Conservation (phyloP, 2,329 filamentous ascomycete genomes). For the Trematosphaeria pertusa region DNA sequence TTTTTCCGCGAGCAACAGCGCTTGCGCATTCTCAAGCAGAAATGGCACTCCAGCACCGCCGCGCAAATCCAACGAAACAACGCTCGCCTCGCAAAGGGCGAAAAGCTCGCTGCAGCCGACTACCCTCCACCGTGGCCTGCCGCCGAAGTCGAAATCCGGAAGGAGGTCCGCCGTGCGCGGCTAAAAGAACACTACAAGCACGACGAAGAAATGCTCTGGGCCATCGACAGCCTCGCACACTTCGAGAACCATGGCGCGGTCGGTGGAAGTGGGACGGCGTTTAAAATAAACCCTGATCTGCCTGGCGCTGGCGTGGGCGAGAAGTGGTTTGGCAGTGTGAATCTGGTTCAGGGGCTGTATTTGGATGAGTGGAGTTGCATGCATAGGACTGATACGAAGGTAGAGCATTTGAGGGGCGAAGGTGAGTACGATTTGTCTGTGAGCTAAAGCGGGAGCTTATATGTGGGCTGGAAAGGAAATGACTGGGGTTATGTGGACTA, state of each 20-base stretch:
- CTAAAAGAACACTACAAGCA: constrained; percentile 29
- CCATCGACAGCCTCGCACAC: constrained; percentile 31
- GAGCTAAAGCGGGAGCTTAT: too few relatives aligned
- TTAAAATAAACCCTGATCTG: constrained; percentile 29
- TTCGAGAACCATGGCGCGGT: constrained; percentile 28
- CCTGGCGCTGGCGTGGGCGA: constrained; percentile 40
- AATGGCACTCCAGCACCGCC: constrained; percentile 15
- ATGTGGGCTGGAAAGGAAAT: too few relatives aligned
- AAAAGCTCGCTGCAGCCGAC: constrained; percentile 18
- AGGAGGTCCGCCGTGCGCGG: constrained; percentile 30
- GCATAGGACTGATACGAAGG: constrained; percentile 38
- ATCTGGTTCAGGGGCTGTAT: constrained; percentile 38
- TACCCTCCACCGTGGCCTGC: constrained; percentile 20
- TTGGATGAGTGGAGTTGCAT: constrained; percentile 44
- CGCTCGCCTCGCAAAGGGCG: constrained; percentile 17
- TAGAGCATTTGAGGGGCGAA: constrained; percentile 22
- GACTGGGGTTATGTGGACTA: too few relatives aligned
- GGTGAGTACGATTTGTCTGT: too few relatives aligned
- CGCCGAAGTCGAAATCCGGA: constrained; percentile 26
- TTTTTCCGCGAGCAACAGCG: constrained; percentile 42
- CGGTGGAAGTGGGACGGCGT: constrained; percentile 13
- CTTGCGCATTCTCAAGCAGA: constrained; percentile 13
- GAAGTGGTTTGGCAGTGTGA: constrained; percentile 36
- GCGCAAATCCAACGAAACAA: constrained; percentile 19
- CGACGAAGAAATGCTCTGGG: constrained; percentile 40